Conservation (phyloP, 2,329 filamentous ascomycete species). For the Phaeophleospora eucalypticola region DNA sequence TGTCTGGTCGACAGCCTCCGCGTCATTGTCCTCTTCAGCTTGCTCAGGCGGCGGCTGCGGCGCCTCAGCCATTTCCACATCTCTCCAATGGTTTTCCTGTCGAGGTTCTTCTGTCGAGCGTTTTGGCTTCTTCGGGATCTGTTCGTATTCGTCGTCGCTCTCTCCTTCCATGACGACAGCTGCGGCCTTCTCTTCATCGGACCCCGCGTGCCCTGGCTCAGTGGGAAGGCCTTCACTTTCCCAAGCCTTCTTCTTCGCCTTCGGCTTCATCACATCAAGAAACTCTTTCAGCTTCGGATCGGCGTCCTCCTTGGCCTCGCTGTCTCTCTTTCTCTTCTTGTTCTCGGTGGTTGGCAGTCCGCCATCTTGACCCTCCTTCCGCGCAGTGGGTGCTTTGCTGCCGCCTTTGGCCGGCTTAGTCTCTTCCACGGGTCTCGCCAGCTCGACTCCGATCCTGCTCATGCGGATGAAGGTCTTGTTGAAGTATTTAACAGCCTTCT, state of each 20-base stretch:
- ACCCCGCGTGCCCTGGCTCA: neutral
- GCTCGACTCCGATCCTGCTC: conserved; percentile 87
- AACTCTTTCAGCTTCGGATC: conserved; percentile 85
- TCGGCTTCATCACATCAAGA: conserved; percentile 73
- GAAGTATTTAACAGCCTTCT: conserved; percentile 86
- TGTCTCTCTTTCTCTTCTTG: conserved; percentile 63
- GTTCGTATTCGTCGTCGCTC: conserved; percentile 68
- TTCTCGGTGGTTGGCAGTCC: conserved; percentile 13
- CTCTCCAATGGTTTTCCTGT: too few relatives aligned
- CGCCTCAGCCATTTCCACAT: neutral
- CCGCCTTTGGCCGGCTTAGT: conserved; percentile 23
- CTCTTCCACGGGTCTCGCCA: conserved; percentile 68
- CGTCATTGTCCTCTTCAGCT: conserved; percentile 4
- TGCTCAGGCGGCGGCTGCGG: neutral
- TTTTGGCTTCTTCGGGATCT: conserved; percentile 49
- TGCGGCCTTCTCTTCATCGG: conserved; percentile 15
- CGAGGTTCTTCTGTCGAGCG: conserved; percentile 11
- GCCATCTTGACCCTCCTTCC: conserved; percentile 17
- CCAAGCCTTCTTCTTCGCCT: conserved; percentile 46
- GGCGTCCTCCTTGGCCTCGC: conserved; percentile 44
- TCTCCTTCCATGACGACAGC: conserved; percentile 42
- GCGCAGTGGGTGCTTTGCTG: conserved; percentile 14
- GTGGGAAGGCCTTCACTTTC: conserved; percentile 47
- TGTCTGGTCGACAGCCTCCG: conserved; percentile 14
- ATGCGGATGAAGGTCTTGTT: conserved; percentile 93